Base-by-base conservation (phyloP, 768 basidiomycete species). In the Suillus tomentosus region DNA sequence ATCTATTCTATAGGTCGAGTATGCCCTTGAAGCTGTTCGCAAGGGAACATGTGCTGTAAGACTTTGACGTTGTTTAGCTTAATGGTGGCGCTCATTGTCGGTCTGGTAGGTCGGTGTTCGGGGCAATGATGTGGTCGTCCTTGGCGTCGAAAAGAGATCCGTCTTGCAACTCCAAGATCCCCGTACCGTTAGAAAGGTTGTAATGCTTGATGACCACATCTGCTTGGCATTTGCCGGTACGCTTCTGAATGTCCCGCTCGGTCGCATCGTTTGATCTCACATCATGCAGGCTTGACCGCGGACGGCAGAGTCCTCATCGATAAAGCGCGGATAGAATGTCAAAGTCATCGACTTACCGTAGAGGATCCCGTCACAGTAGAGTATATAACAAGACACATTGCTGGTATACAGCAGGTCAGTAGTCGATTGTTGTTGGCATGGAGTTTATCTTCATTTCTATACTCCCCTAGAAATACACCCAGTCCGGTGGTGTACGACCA, bases 141-240 rank as follows among this genome's bases (percentile, higher is more conserved):
- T 99, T 31, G 97, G 96, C 58, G 96, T 99, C 37, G 97, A 99
- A 84, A 99, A 99, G 92, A 99, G 98, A 79, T 95, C 94, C 0
- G 88, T 97, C 36, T 83, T 99, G 13, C 97, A 99, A 78, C 85
- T 99, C 19, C 97, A 99, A 82, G 97, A 99, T 78, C 95, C 97
- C 8, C 85, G 97, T 61, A 99, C 97, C 1, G 96, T 99, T 17
- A 84, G 97, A 61, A 99, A 99, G 77, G 96, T 99, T 9, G 97
- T 93, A 64, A 95, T 98, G 95, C 80, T 99, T 60, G 97, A 99
- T 74, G 97, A 99, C 74, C 97, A 99, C 73, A 79, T 99, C 64
- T 98, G 95, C 73, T 84, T 99, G 63, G 97, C 96, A 19, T 99
- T 99, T 80, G 95, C 97, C 65, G 97, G 96, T 97, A 70, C 64